Evolutionary conservation across 2,329 filamentous ascomycete species (phyloP).

Genomic region (Fusarium albosuccineum): DNA sequence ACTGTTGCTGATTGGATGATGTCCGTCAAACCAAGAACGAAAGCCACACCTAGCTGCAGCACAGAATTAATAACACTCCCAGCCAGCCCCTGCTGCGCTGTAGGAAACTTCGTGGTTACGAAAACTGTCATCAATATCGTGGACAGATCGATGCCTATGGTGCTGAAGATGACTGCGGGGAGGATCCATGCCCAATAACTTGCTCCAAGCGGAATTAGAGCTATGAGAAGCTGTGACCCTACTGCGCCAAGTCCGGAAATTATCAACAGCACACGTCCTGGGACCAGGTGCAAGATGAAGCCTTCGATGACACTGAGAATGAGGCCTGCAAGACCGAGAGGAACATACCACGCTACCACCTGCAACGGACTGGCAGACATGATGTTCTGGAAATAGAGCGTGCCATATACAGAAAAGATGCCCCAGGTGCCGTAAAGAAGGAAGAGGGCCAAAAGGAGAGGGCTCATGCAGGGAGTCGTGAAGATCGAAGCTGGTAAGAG

Average conservation of each 20-base stretch:
- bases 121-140: slow-evolving; percentile 72
- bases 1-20: slow-evolving; percentile 56
- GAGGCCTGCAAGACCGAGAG: slow-evolving; percentile 8
- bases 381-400: slow-evolving; percentile 9
- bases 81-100: not conserved
- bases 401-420: slow-evolving; percentile 9
- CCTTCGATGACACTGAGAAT: slow-evolving; percentile 7
- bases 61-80: slow-evolving; percentile 13
- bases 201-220: slow-evolving; percentile 38
- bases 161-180: slow-evolving; percentile 68
- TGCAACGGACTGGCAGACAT: not conserved
- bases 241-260: slow-evolving; percentile 2
- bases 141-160: slow-evolving; percentile 72
- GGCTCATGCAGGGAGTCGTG: slow-evolving; percentile 10
- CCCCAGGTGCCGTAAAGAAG: slow-evolving; percentile 16
- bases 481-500: slow-evolving; percentile 8
- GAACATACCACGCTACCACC: slow-evolving; percentile 11
- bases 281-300: slow-evolving; percentile 13
- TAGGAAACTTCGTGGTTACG: slow-evolving; percentile 10
- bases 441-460: slow-evolving; percentile 6
- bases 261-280: not conserved
- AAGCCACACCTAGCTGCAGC: slow-evolving; percentile 11
- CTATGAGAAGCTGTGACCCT: slow-evolving; percentile 2
- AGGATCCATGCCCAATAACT: slow-evolving; percentile 74
- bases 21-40: slow-evolving; percentile 55